Conservation (phyloP, 1,284 basidiomycete genomes). For the Sparassis latifolia region DNA sequence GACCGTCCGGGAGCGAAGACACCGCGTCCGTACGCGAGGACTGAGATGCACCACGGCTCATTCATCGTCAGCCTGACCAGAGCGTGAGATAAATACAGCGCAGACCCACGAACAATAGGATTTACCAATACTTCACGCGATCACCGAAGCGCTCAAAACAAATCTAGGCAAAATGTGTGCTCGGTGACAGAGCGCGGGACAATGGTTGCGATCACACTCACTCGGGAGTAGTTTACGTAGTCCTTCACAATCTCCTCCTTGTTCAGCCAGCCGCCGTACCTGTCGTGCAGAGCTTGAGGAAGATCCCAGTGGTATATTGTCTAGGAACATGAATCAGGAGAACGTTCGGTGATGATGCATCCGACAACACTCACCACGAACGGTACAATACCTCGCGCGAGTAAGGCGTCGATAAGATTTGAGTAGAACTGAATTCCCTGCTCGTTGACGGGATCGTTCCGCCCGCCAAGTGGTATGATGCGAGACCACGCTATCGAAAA, state of each 20-base stretch:
- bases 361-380: constrained; percentile 47
- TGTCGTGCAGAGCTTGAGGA: constrained; percentile 61
- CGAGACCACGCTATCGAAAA: constrained; percentile 75
- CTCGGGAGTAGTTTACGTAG: constrained; percentile 57
- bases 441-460: constrained; percentile 64
- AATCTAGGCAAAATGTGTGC: constrained; percentile 28
- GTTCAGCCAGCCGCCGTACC: constrained; percentile 71
- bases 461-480: constrained; percentile 63
- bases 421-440: constrained; percentile 65
- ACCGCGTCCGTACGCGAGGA: constrained; percentile 61
- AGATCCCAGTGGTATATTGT: constrained; percentile 79
- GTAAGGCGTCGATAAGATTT: constrained; percentile 61
- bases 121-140: constrained; percentile 67
- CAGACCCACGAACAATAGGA: not conserved
- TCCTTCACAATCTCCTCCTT: constrained; percentile 57
- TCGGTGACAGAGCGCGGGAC: not conserved
- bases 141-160: constrained; percentile 73
- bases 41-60: constrained; percentile 70
- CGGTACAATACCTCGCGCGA: constrained; percentile 57
- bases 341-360: not conserved
- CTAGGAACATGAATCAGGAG: constrained; percentile 24
- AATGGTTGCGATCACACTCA: constrained; percentile 16
- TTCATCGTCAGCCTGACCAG: constrained; percentile 56
- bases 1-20: constrained; percentile 65
- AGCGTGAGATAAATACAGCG: not conserved